Base-by-base conservation (phyloP, 805 yeast genomes). In the Blastobotrys parvus region DNA sequence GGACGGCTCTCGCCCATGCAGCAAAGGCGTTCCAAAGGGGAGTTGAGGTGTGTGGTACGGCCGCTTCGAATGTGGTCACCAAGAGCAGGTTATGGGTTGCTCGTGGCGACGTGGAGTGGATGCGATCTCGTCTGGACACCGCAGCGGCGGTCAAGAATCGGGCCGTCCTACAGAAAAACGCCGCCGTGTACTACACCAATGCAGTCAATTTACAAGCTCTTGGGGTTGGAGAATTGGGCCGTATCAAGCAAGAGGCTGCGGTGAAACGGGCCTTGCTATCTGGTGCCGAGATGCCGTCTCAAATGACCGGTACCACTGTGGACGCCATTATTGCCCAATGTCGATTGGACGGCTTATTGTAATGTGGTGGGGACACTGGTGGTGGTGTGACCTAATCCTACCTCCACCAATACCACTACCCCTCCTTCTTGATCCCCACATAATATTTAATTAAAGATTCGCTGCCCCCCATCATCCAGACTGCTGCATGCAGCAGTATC, bases 31-130 rank as follows among this genome's bases (percentile, higher is more conserved):
- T 52, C 22, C 40, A 38, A 18, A 16, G 17, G 21, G 42, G 42
- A 4, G n/a, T 32, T 4, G 21, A 21, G 16, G 23, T 29, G 7
- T 15, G 25, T 17, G 13, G 27, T 10, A 13, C 16, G n/a, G 23
- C 31, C 17, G 15, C 39, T 7, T 22, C 31, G 10, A n/a, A n/a
- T n/a, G n/a, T n/a, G n/a, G n/a, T n/a, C n/a, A 21, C 32, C 3
- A 41, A 31, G 27, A 42, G 42, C 15, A 39, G 44, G 33, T 40
- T 51, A 10, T 52, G 55, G 55, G 44, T 45, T 5, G 47, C 46
- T 15, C 45, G 51, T 2, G 61, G 57, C 10, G 61, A 57, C 38
- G 42, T 51, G 10, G 59, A 56, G 17, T 39, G 49, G 43, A 34
- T 51, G 35, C 51, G 59, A 31, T 19, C 53, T 3, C 38, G 42